These are phyloP conservation scores for Gynochthodes officinalis DNA, from an alignment of 257 asterid genomes.

Conservation along the genomic window DNA sequence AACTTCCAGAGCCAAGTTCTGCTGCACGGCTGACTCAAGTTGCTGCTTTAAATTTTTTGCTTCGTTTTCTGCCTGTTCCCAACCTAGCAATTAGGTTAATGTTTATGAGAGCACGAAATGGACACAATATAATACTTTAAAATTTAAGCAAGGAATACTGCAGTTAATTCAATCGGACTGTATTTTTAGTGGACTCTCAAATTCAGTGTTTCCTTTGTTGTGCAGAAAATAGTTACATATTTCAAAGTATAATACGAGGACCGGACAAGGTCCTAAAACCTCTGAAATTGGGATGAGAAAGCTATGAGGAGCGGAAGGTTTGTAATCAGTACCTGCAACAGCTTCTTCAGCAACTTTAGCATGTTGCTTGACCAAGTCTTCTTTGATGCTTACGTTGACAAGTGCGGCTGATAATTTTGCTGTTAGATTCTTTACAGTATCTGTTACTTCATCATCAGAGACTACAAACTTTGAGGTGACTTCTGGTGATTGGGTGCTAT, in stretches of 20 bases:
- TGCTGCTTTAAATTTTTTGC: constrained; percentile 56
- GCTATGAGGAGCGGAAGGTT: neutral
- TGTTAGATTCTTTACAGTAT: constrained; percentile 43
- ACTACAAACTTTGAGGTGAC: constrained; percentile 36
- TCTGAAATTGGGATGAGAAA: neutral
- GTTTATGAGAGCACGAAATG: constrained; percentile 2
- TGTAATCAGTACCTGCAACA: constrained; percentile 53
- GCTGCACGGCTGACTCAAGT: constrained; percentile 62
- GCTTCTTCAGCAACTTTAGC: constrained; percentile 90
- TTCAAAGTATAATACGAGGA: neutral
- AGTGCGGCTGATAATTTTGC: constrained; percentile 76
- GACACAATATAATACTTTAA: neutral
- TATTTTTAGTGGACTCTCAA: neutral
- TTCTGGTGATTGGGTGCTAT: constrained; percentile 43
- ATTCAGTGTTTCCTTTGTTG: neutral
- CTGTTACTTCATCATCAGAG: constrained; percentile 42
- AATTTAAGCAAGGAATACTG: neutral
- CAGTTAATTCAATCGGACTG: neutral
- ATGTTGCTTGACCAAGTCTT: constrained; percentile 81
- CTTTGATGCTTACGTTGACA: constrained; percentile 68
- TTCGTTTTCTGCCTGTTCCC: constrained; percentile 93
- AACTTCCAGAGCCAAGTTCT: constrained; percentile 60
- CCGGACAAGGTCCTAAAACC: neutral
- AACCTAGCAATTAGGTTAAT: constrained; percentile 36
- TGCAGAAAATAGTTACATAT: neutral